Evolutionary conservation across 768 basidiomycete genomes (phyloP).

Genomic region (Pleurotus tuoliensis): DNA sequence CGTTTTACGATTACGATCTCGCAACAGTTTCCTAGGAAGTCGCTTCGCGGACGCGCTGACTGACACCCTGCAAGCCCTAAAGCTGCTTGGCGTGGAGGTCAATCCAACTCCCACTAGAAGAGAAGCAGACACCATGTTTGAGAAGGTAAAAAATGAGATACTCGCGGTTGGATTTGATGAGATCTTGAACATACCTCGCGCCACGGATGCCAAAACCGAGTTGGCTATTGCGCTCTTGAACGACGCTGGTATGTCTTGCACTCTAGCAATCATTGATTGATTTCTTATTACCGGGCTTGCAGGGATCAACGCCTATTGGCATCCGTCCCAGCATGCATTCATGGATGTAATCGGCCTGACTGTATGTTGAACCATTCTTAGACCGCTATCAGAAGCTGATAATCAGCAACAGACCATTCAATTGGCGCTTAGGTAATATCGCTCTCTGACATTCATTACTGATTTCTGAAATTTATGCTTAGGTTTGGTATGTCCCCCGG

Average conservation of each 20-base stretch:
- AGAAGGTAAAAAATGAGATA: constrained; percentile 68
- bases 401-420: constrained; percentile 50
- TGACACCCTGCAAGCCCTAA: constrained; percentile 57
- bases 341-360: constrained; percentile 64
- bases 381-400: background rate
- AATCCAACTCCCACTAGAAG: constrained; percentile 46
- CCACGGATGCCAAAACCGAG: constrained; percentile 54
- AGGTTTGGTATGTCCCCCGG: constrained; percentile 70
- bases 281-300: background rate
- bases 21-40: constrained; percentile 60
- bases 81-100: constrained; percentile 58
- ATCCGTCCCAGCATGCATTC: constrained; percentile 48
- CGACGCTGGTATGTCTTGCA: constrained; percentile 48
- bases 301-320: constrained; percentile 76
- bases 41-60: constrained; percentile 52
- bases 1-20: constrained; percentile 55
- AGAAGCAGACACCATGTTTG: constrained; percentile 63
- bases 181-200: constrained; percentile 58
- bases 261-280: constrained; percentile 4
- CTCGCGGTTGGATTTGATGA: constrained; percentile 66
- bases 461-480: background rate
- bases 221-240: constrained; percentile 64
- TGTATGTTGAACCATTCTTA: constrained; percentile 30
- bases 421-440: constrained; percentile 52
- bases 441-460: constrained; percentile 4